A percentile compares a stretch with the other conserved stretches of the same genome.
Conservation (phyloP, 768 basidiomycete genomes). For the Dacryopinax primogenitus region DNA sequence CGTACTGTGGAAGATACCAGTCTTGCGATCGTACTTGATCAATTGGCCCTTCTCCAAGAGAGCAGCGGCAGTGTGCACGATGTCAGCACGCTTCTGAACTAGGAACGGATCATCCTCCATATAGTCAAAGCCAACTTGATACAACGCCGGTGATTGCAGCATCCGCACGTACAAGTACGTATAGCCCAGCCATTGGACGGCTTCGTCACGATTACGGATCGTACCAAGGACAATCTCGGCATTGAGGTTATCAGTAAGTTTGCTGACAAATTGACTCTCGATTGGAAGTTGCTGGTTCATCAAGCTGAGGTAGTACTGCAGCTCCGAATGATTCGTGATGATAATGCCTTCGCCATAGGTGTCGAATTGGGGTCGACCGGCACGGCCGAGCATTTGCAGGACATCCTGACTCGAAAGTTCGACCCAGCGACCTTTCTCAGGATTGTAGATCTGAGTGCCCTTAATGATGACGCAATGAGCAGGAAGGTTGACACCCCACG, state of each 20-base stretch:
- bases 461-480: constrained; percentile 99
- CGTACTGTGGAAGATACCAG: constrained; percentile 81
- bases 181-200: constrained; percentile 93
- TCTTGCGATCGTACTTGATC: constrained; percentile 81
- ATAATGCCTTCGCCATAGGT: constrained; percentile 96
- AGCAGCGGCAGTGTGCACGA: constrained; percentile 84
- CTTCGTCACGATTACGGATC: constrained; percentile 88
- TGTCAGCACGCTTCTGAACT: constrained; percentile 88
- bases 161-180: constrained; percentile 90
- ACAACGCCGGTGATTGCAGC: constrained; percentile 77
- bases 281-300: constrained; percentile 97
- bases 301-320: constrained; percentile 91
- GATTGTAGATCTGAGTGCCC: constrained; percentile 99
- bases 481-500: constrained; percentile 98
- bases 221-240: constrained; percentile 95
- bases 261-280: constrained; percentile 85
- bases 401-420: constrained; percentile 94
- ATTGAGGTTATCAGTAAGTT: constrained; percentile 88
- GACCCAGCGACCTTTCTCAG: constrained; percentile 95
- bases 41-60: constrained; percentile 88
- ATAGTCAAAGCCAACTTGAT: constrained; percentile 81
- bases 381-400: constrained; percentile 95
- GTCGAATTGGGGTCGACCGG: constrained; percentile 94
- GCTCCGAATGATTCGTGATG: constrained; percentile 92
- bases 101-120: constrained; percentile 70